Base-by-base conservation (phyloP, 2,329 filamentous ascomycete species). In the Herpotrichia juniperi region DNA sequence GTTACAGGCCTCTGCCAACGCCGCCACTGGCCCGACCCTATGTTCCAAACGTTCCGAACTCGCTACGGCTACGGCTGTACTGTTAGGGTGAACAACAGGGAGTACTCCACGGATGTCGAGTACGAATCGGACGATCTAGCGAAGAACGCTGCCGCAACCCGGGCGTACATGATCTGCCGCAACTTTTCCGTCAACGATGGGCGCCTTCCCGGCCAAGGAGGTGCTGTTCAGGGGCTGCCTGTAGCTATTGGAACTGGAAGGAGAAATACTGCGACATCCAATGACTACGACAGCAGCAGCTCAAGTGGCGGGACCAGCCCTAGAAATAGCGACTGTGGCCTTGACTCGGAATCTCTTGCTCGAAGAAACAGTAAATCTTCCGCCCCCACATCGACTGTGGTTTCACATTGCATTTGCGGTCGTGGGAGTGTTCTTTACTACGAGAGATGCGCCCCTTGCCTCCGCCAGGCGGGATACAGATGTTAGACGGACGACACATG, bases 171-270 rank as follows among this genome's bases (percentile, higher is more conserved):
- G 86, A 94, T 97, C 62, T 97, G 93, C 81, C 89, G 92, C 59
- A 96, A 96, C 81, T 97, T 97, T 78, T 96, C 91, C 50, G 90
- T 96, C 74, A 97, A 96, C 72, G 92, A 96, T 66, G 93, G 93
- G 72, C 96, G 96, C 91, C 85, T 83, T 58, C 78, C 81, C 67
- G 73, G 82, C 73, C 70, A 83, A 73, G 61, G 79, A 73, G 74
- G 75, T 17, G 76, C 83, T 19, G 77, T 85, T 37, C 85, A 88
- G 72, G 85, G 85, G 4, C 74, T 86, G 21, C 85, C 85, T 1
- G 84, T 86, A 51, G 83, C 85, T 25, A 87, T 87, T 72, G 85
- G 85, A 39, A 83, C 82, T 11, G 85, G 85, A 21, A 73, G 83
- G 55, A 76, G 79, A 58, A 72, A 74, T 54, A 79, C 79, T 40